These are phyloP conservation scores for Rhododendron kiyosumense DNA, from an alignment of 148 eudicot species.

Conservation along the genomic window DNA sequence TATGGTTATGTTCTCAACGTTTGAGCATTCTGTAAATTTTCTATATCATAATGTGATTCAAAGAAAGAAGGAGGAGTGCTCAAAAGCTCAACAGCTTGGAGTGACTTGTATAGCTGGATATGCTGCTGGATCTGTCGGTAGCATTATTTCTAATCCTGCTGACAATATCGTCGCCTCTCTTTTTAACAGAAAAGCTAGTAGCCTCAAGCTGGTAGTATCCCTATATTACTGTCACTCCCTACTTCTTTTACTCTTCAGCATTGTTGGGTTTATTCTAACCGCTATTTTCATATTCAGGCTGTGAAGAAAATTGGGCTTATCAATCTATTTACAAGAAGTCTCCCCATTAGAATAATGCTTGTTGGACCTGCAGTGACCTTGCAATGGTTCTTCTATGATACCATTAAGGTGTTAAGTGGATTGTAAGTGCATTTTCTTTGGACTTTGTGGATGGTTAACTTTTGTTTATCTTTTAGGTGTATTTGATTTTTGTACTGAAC, in stretches of 20 bases:
- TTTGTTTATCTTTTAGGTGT: not conserved
- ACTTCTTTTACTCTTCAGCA: not conserved
- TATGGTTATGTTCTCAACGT: conserved; percentile 94
- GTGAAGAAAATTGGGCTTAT: conserved; percentile 77
- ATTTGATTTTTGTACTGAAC: not conserved
- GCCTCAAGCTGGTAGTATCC: conserved; percentile 51
- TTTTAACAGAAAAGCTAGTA: conserved; percentile 69
- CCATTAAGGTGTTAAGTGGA: conserved; percentile 79
- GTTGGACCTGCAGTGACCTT: conserved; percentile 90
- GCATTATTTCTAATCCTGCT: conserved; percentile 80
- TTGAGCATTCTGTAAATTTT: conserved; percentile 85
- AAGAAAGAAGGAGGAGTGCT: conserved; percentile 69
- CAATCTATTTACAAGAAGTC: conserved; percentile 85
- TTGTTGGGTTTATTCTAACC: not conserved
- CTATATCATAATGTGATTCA: conserved; percentile 55
- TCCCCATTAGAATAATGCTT: conserved; percentile 76
- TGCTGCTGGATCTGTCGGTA: conserved; percentile 88
- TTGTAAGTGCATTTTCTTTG: conserved; percentile 57
- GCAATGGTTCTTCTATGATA: conserved; percentile 95
- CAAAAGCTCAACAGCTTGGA: conserved; percentile 78
- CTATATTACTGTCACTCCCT: too few relatives aligned
- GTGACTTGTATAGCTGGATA: conserved; percentile 92
- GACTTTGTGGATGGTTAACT: not conserved
- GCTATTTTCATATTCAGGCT: conserved; percentile 38
- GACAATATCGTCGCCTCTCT: conserved; percentile 87